These are phyloP conservation scores for Diplodia sapinea DNA, from an alignment of 2,329 filamentous ascomycete species.

Conservation along the genomic window DNA sequence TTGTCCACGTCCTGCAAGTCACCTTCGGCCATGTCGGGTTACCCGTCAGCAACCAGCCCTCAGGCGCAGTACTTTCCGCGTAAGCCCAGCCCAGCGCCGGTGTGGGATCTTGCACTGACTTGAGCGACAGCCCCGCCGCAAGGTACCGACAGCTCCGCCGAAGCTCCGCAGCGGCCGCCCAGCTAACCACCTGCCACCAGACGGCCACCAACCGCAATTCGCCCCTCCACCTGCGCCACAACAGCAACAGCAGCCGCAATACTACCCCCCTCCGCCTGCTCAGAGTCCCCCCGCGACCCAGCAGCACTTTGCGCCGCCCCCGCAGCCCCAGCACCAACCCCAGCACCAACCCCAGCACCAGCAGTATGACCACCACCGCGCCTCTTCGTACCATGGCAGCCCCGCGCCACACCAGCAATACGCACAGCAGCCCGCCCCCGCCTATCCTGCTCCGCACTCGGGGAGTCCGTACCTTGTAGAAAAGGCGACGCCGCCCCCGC, in stretches of 20 bases:
- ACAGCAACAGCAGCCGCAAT: slow-evolving; percentile 32
- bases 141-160: slow-evolving; percentile 35
- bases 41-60: slow-evolving; percentile 38
- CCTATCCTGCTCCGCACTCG: slow-evolving; percentile 31
- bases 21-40: slow-evolving; percentile 26
- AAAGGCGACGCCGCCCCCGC: slow-evolving; percentile 14
- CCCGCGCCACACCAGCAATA: slow-evolving; percentile 40
- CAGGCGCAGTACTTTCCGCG: slow-evolving; percentile 46
- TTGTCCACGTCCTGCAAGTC: not conserved
- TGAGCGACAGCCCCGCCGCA: slow-evolving; percentile 30
- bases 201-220: slow-evolving; percentile 33
- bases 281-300: slow-evolving; percentile 38
- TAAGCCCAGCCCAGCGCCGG: slow-evolving; percentile 27
- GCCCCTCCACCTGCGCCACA: slow-evolving; percentile 37
- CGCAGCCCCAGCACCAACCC: slow-evolving; percentile 40
- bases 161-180: slow-evolving; percentile 1
- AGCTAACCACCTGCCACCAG: slow-evolving; percentile 7
- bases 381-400: slow-evolving; percentile 42
- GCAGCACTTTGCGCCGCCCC: slow-evolving; percentile 49
- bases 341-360: not conserved
- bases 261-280: slow-evolving; percentile 39
- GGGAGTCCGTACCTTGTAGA: slow-evolving; percentile 29
- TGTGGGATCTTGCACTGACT: slow-evolving; percentile 1
- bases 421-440: slow-evolving; percentile 45
- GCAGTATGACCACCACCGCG: slow-evolving; percentile 39